phyloP scores from a whole-genome alignment of 1,139 yeast species.

The Blastobotrys petasosporus region DNA sequence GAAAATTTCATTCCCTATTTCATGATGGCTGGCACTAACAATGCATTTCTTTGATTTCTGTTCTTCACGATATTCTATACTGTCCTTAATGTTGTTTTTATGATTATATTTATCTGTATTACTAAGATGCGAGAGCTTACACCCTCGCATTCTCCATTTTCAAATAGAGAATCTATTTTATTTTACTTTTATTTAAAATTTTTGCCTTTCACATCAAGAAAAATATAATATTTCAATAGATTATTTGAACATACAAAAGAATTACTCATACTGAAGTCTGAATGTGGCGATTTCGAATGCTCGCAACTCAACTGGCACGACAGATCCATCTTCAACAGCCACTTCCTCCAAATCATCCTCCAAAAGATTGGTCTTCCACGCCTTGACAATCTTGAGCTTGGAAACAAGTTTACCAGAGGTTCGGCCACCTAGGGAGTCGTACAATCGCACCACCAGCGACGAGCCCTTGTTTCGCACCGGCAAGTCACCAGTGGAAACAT shows the following conservation, averaged over 20 bases:
- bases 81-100: too few species aligned
- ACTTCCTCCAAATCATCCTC: slow-evolving; percentile 55
- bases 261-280: slow-evolving; percentile 19
- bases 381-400: slow-evolving; percentile 37
- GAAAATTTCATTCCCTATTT: too few species aligned
- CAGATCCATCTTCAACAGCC: slow-evolving; percentile 21
- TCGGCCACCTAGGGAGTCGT: slow-evolving; percentile 81
- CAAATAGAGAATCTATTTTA: too few species aligned
- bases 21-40: too few species aligned
- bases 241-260: background rate
- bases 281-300: slow-evolving; percentile 73
- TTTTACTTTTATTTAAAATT: too few species aligned
- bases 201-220: too few species aligned
- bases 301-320: slow-evolving; percentile 45
- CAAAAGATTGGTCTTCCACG: slow-evolving; percentile 57
- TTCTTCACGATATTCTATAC: too few species aligned
- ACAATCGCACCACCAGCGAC: slow-evolving; percentile 59
- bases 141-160: too few species aligned
- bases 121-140: too few species aligned
- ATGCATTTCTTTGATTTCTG: too few species aligned
- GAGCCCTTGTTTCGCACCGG: slow-evolving; percentile 38
- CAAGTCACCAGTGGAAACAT: slow-evolving; percentile 34
- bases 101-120: too few species aligned
- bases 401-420: slow-evolving; percentile 46
- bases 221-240: background rate